These are phyloP conservation scores for Talaromyces stipitatus DNA, from an alignment of 495 filamentous ascomycete genomes.

Conservation along the genomic window DNA sequence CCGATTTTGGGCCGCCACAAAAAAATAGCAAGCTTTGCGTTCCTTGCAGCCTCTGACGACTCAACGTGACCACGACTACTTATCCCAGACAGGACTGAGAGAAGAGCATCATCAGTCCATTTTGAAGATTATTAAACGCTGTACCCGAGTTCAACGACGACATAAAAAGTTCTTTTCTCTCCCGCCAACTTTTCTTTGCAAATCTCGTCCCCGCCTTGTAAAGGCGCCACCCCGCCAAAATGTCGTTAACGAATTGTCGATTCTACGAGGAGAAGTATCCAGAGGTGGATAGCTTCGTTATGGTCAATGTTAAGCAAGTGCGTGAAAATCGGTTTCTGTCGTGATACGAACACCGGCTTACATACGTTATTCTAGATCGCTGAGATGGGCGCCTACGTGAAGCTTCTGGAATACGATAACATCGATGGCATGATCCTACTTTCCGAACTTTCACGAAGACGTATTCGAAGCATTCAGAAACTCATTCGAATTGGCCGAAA, in stretches of 20 bases:
- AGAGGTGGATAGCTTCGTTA: constrained; percentile 98
- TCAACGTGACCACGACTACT: background rate
- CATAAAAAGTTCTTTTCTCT: background rate
- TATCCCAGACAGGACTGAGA: background rate
- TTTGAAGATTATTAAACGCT: background rate
- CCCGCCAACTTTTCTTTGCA: background rate
- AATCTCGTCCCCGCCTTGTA: constrained; percentile 14
- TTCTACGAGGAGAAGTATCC: constrained; percentile 99
- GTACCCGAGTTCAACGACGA: background rate
- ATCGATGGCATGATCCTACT: constrained; percentile 99
- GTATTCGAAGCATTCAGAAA: constrained; percentile 98
- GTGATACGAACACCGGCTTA: constrained; percentile 3
- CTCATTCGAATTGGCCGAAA: constrained; percentile 96
- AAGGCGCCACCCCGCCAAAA: constrained; percentile 49
- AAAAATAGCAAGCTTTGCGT: constrained; percentile 9
- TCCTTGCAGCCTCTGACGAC: background rate
- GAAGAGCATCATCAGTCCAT: background rate
- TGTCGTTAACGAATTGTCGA: constrained; percentile 98
- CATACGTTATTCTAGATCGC: constrained; percentile 59
- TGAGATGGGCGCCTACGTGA: constrained; percentile 99
- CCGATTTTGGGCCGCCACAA: constrained; percentile 45
- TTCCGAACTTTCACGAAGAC: constrained; percentile 88
- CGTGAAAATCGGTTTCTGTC: constrained; percentile 10
- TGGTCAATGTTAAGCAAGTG: constrained; percentile 97
- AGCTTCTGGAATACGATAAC: constrained; percentile 98